Percentiles rank a stretch among this genome's conserved stretches.
phyloP scores from a whole-genome alignment of 1,284 basidiomycete species.

The Amylostereum areolatum region DNA sequence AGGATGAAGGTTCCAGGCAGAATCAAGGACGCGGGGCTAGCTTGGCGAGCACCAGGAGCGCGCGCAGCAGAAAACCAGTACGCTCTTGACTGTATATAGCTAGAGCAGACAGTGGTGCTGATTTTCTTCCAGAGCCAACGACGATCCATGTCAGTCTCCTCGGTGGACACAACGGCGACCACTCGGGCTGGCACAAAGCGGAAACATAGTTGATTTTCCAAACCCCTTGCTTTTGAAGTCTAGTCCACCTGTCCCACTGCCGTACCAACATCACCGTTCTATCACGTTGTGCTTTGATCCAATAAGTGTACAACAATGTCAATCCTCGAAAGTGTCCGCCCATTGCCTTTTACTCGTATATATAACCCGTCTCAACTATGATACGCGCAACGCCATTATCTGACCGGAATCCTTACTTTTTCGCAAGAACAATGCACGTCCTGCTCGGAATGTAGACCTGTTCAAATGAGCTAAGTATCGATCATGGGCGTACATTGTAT shows the following conservation, averaged over 20 bases:
- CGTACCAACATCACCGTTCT: too few species aligned
- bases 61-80: constrained; percentile 47
- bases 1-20: constrained; percentile 32
- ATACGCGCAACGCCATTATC: background rate
- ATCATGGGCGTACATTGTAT: background rate
- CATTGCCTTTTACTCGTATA: too few species aligned
- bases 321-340: too few species aligned
- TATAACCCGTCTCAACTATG: too few species aligned
- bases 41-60: constrained; percentile 55
- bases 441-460: constrained; percentile 79
- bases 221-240: too few species aligned
- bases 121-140: constrained; percentile 3
- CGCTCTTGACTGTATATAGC: constrained; percentile 38
- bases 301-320: too few species aligned
- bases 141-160: constrained; percentile 46
- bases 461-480: background rate
- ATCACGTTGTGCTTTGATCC: too few species aligned
- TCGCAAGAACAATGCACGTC: constrained; percentile 65
- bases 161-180: constrained; percentile 55
- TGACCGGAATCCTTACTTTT: background rate
- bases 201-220: constrained; percentile 31
- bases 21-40: constrained; percentile 60
- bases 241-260: too few species aligned
- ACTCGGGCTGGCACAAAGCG: constrained; percentile 49
- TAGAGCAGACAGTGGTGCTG: background rate